Percentiles rank a stretch among this genome's conserved stretches.
These are phyloP conservation scores for Nicotiana undulata DNA, from an alignment of 257 asterid genomes.

Conservation along the genomic window DNA sequence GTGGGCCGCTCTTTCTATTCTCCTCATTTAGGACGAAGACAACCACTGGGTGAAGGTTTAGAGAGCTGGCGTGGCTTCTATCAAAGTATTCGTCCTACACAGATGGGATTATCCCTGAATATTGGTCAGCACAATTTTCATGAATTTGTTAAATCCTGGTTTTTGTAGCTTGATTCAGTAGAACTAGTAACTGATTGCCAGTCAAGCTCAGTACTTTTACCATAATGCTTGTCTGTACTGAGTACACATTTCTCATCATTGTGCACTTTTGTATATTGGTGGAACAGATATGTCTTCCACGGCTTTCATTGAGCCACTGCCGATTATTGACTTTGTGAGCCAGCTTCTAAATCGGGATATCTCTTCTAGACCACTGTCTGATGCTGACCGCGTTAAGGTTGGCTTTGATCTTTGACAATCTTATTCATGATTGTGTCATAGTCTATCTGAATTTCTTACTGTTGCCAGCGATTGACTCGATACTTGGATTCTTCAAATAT, in stretches of 20 bases:
- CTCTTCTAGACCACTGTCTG: constrained; percentile 67
- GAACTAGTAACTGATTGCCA: background rate
- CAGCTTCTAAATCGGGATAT: constrained; percentile 85
- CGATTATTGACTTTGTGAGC: constrained; percentile 74
- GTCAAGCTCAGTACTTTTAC: background rate
- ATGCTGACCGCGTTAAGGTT: constrained; percentile 97
- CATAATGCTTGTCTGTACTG: background rate
- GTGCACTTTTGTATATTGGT: background rate
- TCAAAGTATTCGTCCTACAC: constrained; percentile 98
- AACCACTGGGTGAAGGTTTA: constrained; percentile 88
- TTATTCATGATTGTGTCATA: background rate
- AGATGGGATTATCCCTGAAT: constrained; percentile 90
- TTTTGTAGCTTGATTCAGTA: background rate
- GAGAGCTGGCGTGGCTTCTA: constrained; percentile 98
- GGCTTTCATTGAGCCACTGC: constrained; percentile 94
- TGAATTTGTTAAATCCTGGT: background rate
- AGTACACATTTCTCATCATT: background rate
- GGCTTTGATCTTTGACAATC: background rate
- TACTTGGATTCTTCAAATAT: background rate
- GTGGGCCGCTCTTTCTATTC: constrained; percentile 88
- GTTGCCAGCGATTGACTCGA: background rate
- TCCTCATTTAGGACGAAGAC: constrained; percentile 69
- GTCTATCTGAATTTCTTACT: background rate
- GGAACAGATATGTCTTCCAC: constrained; percentile 94
- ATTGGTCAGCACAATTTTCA: constrained; percentile 48